A percentile compares a stretch with the other conserved stretches of the same genome.
These are phyloP conservation scores for Coemansia sp. DNA, from an alignment of 192 early-diverging fungal species.

Conservation along the genomic window DNA sequence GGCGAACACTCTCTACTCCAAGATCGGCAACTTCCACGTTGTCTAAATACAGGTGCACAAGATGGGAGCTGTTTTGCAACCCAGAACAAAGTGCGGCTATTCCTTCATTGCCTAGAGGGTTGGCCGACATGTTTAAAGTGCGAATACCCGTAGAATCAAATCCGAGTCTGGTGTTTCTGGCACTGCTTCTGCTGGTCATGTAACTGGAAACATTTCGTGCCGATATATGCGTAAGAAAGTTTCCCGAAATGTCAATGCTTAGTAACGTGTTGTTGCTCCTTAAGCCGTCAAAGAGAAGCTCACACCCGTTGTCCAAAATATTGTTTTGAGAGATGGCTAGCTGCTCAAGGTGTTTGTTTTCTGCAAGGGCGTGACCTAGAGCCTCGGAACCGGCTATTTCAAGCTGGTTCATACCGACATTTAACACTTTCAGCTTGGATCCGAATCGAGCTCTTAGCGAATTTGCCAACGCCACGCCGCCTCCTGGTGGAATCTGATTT, in stretches of 20 bases:
- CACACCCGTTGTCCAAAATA: slow-evolving; percentile 34
- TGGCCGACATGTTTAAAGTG: slow-evolving; percentile 24
- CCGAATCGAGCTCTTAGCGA: not conserved
- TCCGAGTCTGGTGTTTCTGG: not conserved
- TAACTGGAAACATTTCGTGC: slow-evolving; percentile 20
- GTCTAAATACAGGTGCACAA: slow-evolving; percentile 22
- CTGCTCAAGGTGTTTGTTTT: slow-evolving; percentile 13
- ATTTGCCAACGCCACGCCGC: slow-evolving; percentile 13
- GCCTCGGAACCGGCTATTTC: slow-evolving; percentile 18
- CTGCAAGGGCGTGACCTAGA: slow-evolving; percentile 15
- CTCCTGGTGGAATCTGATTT: slow-evolving; percentile 22
- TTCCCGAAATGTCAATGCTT: slow-evolving; percentile 25
- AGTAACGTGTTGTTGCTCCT: slow-evolving; percentile 14
- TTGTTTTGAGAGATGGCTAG: slow-evolving; percentile 33
- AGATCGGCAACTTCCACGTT: slow-evolving; percentile 21
- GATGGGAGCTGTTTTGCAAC: slow-evolving; percentile 12
- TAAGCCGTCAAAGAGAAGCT: slow-evolving; percentile 17
- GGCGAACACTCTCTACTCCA: slow-evolving; percentile 8
- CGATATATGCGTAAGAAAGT: slow-evolving; percentile 28
- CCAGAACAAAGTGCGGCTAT: slow-evolving; percentile 22
- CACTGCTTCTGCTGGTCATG: slow-evolving; percentile 1
- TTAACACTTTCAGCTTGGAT: slow-evolving; percentile 10
- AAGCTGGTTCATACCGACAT: slow-evolving; percentile 39
- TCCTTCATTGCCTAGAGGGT: slow-evolving; percentile 32
- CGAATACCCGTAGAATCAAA: slow-evolving; percentile 10